Evolutionary conservation across 1,284 basidiomycete genomes (phyloP), one percentile per base, ranked within the genome.

Genomic region (Cutaneotrichosporon cutaneum): DNA sequence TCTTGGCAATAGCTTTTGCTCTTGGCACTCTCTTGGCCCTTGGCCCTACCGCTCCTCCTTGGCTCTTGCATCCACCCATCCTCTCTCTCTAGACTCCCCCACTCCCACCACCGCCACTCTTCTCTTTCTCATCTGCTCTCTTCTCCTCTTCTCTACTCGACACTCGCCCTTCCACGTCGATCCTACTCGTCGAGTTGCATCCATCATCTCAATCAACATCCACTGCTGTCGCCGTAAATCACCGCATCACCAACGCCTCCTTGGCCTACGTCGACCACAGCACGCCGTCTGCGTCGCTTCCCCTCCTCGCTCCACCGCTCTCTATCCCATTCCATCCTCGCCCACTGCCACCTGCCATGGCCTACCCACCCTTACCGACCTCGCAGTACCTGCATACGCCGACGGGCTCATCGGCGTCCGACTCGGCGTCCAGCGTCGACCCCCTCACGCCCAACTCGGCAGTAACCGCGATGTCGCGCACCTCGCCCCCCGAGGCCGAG

Each of bases 351-450:
- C 11, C 5, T 13, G 26, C 48, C 13, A 27, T 51, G 48, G 4
- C 26, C 10, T 33, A 53, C 22, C 32, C 51, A 21, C 32, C 32
- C 32, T n/a, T 53, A 35, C 30, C 32, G 3, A 35, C 30, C 9
- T 10, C 10, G 9, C 18, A 60, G 1, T 70, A 68, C 56, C 66
- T 72, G 26, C 61, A 64, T 18, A 63, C 65, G 9, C 58, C 64
- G 14, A 59, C 56, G 35, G 55, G 42, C 18, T 65, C 70, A 0
- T 63, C 65, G 2, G 56, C 47, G 8, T 68, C 69, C 0, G 70
- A 66, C 35, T 72, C 71, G 16, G 68, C 73, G 1, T 68, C 66
- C n/a, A 70, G 67, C 1, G 66, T 69, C 53, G 73, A 71, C 54
- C 73, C 73, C 14, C 64, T 73, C 53, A 74, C 73, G 1, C 73